Evolutionary conservation across 1,284 basidiomycete genomes (phyloP).

Genomic region (Fomitopsis schrenkii): DNA sequence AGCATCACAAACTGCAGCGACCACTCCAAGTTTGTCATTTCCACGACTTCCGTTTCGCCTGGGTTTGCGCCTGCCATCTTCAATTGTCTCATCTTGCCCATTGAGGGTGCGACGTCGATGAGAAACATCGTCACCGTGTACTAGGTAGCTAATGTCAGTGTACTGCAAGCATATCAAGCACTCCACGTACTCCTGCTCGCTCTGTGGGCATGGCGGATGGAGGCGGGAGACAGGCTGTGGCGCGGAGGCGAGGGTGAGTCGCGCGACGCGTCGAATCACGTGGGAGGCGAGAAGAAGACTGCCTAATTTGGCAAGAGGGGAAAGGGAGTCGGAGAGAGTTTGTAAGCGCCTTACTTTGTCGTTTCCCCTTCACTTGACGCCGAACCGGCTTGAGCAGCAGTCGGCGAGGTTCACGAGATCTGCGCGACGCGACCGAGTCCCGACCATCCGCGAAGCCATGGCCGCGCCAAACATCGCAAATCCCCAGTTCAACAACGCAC

Average conservation of each 20-base stretch:
- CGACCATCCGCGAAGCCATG: conserved; percentile 20
- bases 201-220: conserved; percentile 61
- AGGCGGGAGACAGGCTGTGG: conserved; percentile 1
- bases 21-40: conserved; percentile 79
- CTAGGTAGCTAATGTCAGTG: conserved; percentile 30
- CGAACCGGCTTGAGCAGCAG: neutral
- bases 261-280: conserved; percentile 14
- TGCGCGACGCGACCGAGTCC: conserved; percentile 16
- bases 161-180: neutral
- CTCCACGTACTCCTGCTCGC: conserved; percentile 58
- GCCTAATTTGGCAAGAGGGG: neutral
- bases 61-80: conserved; percentile 51
- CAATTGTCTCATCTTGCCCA: conserved; percentile 62
- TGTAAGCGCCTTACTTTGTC: conserved; percentile 12
- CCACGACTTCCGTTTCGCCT: conserved; percentile 44
- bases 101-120: conserved; percentile 83
- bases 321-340: conserved; percentile 7
- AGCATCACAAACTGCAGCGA: conserved; percentile 82
- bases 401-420: conserved; percentile 21
- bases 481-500: conserved; percentile 14
- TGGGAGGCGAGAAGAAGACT: neutral
- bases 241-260: neutral
- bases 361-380: neutral
- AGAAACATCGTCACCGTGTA: conserved; percentile 84
- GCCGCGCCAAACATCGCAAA: conserved; percentile 26